A percentile compares a stretch with the other conserved stretches of the same genome.
phyloP scores from a whole-genome alignment of 345 rosid genomes.

The Populus ilicifolia region DNA sequence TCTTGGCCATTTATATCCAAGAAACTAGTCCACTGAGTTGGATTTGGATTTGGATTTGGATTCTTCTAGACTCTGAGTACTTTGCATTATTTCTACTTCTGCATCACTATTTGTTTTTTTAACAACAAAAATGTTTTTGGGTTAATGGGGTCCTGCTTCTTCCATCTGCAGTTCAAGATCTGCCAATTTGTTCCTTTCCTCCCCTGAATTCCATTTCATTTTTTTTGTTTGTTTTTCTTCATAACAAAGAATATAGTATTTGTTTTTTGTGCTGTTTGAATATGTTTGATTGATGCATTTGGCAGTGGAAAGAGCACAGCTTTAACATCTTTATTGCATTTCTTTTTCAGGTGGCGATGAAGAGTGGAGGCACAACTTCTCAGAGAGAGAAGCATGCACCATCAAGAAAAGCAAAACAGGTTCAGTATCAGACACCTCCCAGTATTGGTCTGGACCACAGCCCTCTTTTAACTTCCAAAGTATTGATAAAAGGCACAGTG shows the following conservation, averaged over 20 bases:
- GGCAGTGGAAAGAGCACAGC: constrained; percentile 43
- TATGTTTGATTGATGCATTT: constrained; percentile 33
- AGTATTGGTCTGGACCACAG: constrained; percentile 37
- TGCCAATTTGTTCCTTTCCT: constrained; percentile 36
- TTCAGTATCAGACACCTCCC: constrained; percentile 36
- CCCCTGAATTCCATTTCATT: constrained; percentile 10
- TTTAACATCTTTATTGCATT: constrained; percentile 47
- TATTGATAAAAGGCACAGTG: constrained; percentile 8
- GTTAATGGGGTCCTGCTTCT: constrained; percentile 14
- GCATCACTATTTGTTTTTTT: constrained; percentile 16
- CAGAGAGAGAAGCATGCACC: constrained; percentile 81
- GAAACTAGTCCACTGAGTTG: constrained; percentile 15
- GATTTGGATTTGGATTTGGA: constrained; percentile 18
- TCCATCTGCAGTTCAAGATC: constrained; percentile 37
- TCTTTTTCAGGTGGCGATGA: constrained; percentile 74
- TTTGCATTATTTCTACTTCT: constrained; percentile 17
- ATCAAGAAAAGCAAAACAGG: constrained; percentile 81
- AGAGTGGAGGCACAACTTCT: constrained; percentile 65
- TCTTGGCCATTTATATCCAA: constrained; percentile 14
- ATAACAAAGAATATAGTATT: constrained; percentile 5
- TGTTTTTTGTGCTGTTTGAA: constrained; percentile 34
- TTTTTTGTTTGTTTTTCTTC: background rate
- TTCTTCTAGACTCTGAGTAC: constrained; percentile 26
- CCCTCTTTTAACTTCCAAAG: constrained; percentile 6
- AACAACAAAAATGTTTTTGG: constrained; percentile 13